Conservation (phyloP, 179 eudicot species). For the Beta macrorhiza region DNA sequence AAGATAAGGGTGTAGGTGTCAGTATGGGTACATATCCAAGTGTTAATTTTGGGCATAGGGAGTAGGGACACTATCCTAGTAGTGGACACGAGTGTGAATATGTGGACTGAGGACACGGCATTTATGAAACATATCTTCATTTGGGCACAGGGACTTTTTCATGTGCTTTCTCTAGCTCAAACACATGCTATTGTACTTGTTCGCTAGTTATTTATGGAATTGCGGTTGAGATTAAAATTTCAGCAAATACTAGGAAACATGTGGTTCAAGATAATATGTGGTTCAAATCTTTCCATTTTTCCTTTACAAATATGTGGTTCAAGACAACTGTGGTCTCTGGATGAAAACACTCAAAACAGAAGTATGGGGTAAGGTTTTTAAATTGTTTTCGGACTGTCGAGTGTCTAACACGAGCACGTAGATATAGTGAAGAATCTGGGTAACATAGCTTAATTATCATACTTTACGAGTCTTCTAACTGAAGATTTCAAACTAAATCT, state of each 20-base stretch:
- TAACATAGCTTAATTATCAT: background rate
- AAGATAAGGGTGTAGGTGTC: background rate
- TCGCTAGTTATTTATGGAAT: background rate
- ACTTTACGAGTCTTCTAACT: background rate
- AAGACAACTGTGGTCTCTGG: background rate
- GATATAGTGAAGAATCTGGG: background rate
- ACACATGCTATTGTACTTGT: background rate
- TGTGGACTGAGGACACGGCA: background rate
- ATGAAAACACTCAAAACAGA: background rate
- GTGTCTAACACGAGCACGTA: background rate
- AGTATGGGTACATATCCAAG: background rate
- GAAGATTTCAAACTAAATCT: constrained; percentile 1
- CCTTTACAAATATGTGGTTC: background rate
- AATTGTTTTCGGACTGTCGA: background rate
- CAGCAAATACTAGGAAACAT: no score
- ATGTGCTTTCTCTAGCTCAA: background rate
- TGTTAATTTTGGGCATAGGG: background rate
- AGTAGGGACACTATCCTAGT: background rate
- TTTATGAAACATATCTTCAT: background rate
- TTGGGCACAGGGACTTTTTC: background rate
- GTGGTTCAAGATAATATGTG: no score
- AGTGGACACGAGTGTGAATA: background rate
- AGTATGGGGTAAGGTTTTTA: background rate
- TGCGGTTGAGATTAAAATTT: no score
- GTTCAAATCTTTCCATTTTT: background rate